A percentile compares a stretch with the other conserved stretches of the same genome.
phyloP scores from a whole-genome alignment of 306 rosid species.

The Citrullus amarus region DNA sequence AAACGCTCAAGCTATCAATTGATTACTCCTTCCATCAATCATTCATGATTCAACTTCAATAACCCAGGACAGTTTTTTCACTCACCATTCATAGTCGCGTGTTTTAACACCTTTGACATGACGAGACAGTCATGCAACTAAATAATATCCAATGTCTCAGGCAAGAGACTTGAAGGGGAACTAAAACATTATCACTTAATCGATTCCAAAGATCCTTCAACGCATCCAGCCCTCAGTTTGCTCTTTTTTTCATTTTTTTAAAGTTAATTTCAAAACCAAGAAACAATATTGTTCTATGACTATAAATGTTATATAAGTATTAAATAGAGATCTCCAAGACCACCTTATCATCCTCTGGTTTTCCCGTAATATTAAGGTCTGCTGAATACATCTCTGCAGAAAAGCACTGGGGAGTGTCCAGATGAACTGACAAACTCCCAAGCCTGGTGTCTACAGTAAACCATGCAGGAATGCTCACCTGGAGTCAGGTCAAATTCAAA shows the following conservation, averaged over 20 bases:
- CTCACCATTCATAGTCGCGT: not conserved
- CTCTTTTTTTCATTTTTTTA: not conserved
- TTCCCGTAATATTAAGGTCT: conserved; percentile 79
- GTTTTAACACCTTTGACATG: not conserved
- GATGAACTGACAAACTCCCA: conserved; percentile 91
- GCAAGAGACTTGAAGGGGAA: not conserved
- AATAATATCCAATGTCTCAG: not conserved
- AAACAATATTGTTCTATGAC: not conserved
- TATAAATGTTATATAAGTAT: not conserved
- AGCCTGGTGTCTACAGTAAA: conserved; percentile 94
- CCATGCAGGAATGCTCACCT: conserved; percentile 99
- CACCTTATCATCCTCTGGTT: conserved; percentile 99
- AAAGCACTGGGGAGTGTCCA: conserved; percentile 95
- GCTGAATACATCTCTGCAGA: conserved; percentile 96
- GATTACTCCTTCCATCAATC: not conserved
- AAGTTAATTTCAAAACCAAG: not conserved
- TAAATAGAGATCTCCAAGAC: not conserved
- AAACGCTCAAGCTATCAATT: conserved; percentile 7
- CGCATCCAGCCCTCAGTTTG: not conserved
- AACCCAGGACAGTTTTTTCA: not conserved
- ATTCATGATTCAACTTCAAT: not conserved
- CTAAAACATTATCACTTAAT: not conserved
- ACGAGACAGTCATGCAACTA: not conserved
- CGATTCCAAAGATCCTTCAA: not conserved
- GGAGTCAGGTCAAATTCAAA: conserved; percentile 24